These are phyloP conservation scores for Beauveria bassiana DNA, from an alignment of 2,329 filamentous ascomycete species.

Conservation along the genomic window DNA sequence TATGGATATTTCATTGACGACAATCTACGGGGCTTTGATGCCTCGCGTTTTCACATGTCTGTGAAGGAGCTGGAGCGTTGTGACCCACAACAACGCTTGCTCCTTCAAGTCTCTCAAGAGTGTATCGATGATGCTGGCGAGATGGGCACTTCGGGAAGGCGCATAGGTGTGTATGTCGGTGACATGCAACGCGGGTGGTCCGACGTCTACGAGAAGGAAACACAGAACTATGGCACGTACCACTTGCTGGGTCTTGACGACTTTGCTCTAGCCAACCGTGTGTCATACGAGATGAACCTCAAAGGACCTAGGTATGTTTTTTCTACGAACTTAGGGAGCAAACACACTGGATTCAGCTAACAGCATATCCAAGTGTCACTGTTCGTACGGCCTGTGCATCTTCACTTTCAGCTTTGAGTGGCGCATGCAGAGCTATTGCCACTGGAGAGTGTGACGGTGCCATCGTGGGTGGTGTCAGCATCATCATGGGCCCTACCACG, in stretches of 20 bases:
- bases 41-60: constrained; percentile 1
- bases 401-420: background rate
- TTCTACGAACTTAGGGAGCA: background rate
- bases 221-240: background rate
- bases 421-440: background rate
- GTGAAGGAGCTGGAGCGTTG: constrained; percentile 1
- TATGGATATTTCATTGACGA: constrained; percentile 12
- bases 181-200: background rate
- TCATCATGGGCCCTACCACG: constrained; percentile 24
- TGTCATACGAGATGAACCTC: background rate
- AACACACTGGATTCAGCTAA: background rate
- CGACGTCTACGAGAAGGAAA: background rate
- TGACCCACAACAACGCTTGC: constrained; percentile 24
- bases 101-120: constrained; percentile 23
- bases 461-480: constrained; percentile 25
- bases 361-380: background rate
- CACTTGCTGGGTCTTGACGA: background rate
- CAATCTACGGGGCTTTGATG: constrained; percentile 1
- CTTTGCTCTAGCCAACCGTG: background rate
- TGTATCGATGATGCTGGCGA: constrained; percentile 11
- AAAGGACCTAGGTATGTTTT: background rate
- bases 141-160: background rate
- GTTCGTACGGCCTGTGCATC: background rate
- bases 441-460: constrained; percentile 21
- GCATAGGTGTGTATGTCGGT: constrained; percentile 1